These are phyloP conservation scores for Blastobotrys parvus DNA, from an alignment of 805 yeast species.

Conservation along the genomic window DNA sequence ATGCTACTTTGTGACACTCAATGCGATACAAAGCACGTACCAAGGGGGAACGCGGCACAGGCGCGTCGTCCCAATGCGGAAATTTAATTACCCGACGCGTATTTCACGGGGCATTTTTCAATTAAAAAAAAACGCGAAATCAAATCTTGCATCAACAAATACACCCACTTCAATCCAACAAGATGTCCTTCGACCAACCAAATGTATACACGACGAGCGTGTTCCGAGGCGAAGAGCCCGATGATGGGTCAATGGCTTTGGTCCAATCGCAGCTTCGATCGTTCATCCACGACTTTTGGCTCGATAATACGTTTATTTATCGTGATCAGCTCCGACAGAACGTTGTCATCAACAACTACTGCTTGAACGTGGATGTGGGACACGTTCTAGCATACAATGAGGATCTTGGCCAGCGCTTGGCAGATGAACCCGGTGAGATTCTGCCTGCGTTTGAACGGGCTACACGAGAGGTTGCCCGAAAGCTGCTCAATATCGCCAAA, in stretches of 20 bases:
- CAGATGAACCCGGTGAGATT: slow-evolving; percentile 83
- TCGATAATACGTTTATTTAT: slow-evolving; percentile 74
- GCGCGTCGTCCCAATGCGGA: too few relatives aligned
- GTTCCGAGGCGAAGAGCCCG: slow-evolving; percentile 70
- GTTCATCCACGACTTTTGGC: slow-evolving; percentile 78
- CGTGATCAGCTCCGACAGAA: slow-evolving; percentile 84
- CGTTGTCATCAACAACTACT: slow-evolving; percentile 65
- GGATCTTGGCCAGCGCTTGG: slow-evolving; percentile 72
- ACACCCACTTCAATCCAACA: neutral
- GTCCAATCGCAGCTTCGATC: slow-evolving; percentile 45
- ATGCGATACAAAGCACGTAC: too few relatives aligned
- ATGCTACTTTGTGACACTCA: too few relatives aligned
- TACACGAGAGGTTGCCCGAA: slow-evolving; percentile 58
- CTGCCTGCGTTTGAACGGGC: slow-evolving; percentile 73
- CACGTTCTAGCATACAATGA: slow-evolving; percentile 85
- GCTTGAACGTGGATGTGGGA: slow-evolving; percentile 66
- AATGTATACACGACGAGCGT: slow-evolving; percentile 55
- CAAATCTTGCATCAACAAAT: too few relatives aligned
- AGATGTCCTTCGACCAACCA: slow-evolving; percentile 33
- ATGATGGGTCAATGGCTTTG: slow-evolving; percentile 35
- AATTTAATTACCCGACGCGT: too few relatives aligned
- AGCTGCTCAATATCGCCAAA: slow-evolving; percentile 33
- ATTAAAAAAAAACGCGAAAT: too few relatives aligned
- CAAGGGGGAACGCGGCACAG: too few relatives aligned
- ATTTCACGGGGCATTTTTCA: too few relatives aligned